Evolutionary conservation across 1,139 yeast species (phyloP), one percentile per base, ranked within the genome.

Genomic region (Taiozyma sp.): DNA sequence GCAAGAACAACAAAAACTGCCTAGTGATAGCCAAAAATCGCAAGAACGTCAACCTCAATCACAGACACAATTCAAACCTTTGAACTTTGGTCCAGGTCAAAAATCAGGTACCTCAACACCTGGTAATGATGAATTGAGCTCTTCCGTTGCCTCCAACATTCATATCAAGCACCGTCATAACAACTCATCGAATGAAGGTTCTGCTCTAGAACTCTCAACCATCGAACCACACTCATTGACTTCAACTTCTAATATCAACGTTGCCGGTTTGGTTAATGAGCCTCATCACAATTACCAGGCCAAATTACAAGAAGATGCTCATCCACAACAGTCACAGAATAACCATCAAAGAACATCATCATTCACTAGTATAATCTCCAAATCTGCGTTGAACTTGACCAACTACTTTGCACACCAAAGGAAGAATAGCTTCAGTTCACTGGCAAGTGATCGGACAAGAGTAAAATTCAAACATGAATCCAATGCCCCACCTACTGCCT

Each of bases 401-500:
- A 67, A 68, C 4, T 70, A 66, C 55, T 69, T 70, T 51, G 55
- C 57, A 39, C 54, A 51, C 8, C 61, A 64, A 27, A 54, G 65
- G 32, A 62, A 66, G 48, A 67, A 69, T 44, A 68, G 70, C 50
- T 68, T 67, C 56, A 68, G 72, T 43, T 68, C 71, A 28, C 67
- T 69, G 50, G 70, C 65, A 27, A 66, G 70, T 44, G 71, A 68
- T 43, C 52, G 68, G 14, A 65, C 71, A 1, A 63, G 65, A 32
- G 62, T 62, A 19, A 60, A 65, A 19, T 68, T 64, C 54, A 57
- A 55, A 43, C 76, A 73, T 53, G 72, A 72, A 52, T 77, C 81
- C 1, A 77, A 75, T 58, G 81, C 81, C 1, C 81, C 81, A 28
- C 73, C 78, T 8, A 74, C 81, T 2, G 81, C 81, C 1, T 68